Evolutionary conservation across 75 land plant species (phyloP).

Genomic region (Selaginella moellendorffii): DNA sequence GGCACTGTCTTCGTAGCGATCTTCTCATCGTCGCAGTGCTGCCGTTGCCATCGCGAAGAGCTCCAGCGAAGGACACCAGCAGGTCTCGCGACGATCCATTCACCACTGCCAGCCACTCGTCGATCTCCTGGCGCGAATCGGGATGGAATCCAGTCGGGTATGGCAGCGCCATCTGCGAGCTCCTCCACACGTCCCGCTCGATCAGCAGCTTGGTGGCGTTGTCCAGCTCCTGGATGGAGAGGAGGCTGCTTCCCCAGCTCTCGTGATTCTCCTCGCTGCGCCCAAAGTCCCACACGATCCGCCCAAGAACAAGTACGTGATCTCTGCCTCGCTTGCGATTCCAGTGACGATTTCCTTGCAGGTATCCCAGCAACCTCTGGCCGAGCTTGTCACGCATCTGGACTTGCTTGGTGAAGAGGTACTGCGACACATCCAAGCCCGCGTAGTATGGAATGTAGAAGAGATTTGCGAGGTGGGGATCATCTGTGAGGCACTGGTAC

Average conservation of each 20-base stretch:
- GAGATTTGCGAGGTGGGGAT: slow-evolving; percentile 11
- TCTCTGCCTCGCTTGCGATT: not conserved
- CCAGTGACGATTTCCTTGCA: slow-evolving; percentile 10
- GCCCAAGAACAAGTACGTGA: slow-evolving; percentile 20
- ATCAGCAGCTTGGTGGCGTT: slow-evolving; percentile 19
- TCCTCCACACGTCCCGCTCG: slow-evolving; percentile 13
- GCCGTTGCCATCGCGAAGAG: not conserved
- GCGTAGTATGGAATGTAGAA: slow-evolving; percentile 27
- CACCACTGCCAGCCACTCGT: slow-evolving; percentile 12
- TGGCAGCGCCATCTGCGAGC: slow-evolving; percentile 14
- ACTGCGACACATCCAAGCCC: slow-evolving; percentile 15
- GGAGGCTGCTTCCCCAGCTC: slow-evolving; percentile 18
- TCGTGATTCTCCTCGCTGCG: not conserved
- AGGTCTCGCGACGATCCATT: not conserved
- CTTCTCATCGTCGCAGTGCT: not conserved
- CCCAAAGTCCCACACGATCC: slow-evolving; percentile 21
- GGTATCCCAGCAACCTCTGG: slow-evolving; percentile 17
- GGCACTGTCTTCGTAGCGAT: not conserved
- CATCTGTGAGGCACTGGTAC: slow-evolving; percentile 19
- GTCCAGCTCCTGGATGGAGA: slow-evolving; percentile 3
- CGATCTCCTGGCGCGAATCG: slow-evolving; percentile 9
- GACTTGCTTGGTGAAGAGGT: slow-evolving; percentile 10
- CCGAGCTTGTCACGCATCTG: slow-evolving; percentile 16
- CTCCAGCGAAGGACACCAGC: not conserved
- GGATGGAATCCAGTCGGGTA: slow-evolving; percentile 31